Conservation (phyloP, 2,329 filamentous ascomycete species). For the Aspergillus nomiae region DNA sequence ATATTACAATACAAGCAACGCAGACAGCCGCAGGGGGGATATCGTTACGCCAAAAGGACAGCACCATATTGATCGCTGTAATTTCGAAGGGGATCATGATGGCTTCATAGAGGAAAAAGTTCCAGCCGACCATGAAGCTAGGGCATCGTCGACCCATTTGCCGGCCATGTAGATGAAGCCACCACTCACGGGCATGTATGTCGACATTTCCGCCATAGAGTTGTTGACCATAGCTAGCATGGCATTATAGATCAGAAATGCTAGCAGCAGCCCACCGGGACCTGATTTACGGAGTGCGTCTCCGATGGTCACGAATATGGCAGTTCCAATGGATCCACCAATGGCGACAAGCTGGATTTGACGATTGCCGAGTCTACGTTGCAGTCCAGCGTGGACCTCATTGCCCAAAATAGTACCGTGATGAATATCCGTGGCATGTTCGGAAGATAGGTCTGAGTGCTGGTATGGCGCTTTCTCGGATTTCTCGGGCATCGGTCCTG, state of each 20-base stretch:
- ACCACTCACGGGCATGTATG: constrained; percentile 44
- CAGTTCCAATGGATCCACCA: constrained; percentile 43
- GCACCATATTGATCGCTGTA: constrained; percentile 43
- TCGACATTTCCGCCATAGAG: constrained; percentile 49
- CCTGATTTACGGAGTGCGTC: constrained; percentile 40
- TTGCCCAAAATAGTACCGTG: not conserved
- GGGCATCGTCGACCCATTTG: constrained; percentile 49
- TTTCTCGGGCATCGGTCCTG: not conserved
- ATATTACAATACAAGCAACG: constrained; percentile 27
- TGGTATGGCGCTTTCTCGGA: not conserved
- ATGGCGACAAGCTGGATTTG: constrained; percentile 38
- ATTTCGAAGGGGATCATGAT: constrained; percentile 46
- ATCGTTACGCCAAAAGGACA: constrained; percentile 43
- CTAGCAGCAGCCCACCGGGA: constrained; percentile 41
- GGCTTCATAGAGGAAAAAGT: constrained; percentile 51
- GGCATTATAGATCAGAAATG: constrained; percentile 33
- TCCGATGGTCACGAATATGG: constrained; percentile 44
- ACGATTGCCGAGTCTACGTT: constrained; percentile 19
- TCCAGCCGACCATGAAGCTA: constrained; percentile 50
- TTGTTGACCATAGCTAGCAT: constrained; percentile 42
- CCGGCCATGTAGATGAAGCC: constrained; percentile 45
- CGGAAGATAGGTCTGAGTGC: not conserved
- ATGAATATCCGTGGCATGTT: not conserved
- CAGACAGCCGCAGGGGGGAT: constrained; percentile 41
- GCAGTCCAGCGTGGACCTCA: constrained; percentile 7